Base-by-base conservation (phyloP, 495 filamentous ascomycete genomes). In the Hypomontagnella monticulosa region DNA sequence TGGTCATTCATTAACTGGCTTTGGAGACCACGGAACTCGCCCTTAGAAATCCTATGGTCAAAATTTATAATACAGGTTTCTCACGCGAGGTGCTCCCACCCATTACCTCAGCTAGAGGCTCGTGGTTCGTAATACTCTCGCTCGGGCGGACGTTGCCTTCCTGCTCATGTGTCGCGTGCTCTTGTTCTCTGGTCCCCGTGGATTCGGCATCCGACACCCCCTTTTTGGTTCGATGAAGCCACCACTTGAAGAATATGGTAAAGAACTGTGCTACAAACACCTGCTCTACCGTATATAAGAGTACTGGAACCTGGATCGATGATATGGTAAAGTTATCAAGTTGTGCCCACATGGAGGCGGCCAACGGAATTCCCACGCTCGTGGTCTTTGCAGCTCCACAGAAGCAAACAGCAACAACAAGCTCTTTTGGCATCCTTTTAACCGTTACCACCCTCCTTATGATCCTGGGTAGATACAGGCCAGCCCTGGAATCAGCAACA, bases 371-470 rank as follows among this genome's bases (percentile, higher is more conserved):
- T 1, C 83, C 84, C 2, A 85, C 69, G 9, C 80, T 81, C 8
- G 83, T 85, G 43, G 83, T 86, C 69, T 86, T 86, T 18, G 84
- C 83, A 0, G 84, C 83, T 1, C 80, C 83, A 57, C 84, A 86
- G 69, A 85, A 85, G 60, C 84, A 86, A 1, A 84, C 78, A 5
- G 83, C 83, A 57, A 85, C 79, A 0, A 83, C 79, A 49, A 84
- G 79, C 47, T 81, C 78, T 1, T 77, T 73, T 0, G 80, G 63
- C 64, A 85, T 77, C 38, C 67, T 75, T 53, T 67, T 74, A 34
- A 84, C 33, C 1, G 60, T 70, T n/a, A 75, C 16, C 12, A 59
- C 63, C 30, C 57, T 63, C 47, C 55, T 61, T 44, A 71, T 16
- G 1, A 44, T 16, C 4, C 20, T 18, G 6, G 75, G 73, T 14